Base-by-base conservation (phyloP, 371 early-diverging fungal genomes). In the Lichtheimia hyalospora region DNA sequence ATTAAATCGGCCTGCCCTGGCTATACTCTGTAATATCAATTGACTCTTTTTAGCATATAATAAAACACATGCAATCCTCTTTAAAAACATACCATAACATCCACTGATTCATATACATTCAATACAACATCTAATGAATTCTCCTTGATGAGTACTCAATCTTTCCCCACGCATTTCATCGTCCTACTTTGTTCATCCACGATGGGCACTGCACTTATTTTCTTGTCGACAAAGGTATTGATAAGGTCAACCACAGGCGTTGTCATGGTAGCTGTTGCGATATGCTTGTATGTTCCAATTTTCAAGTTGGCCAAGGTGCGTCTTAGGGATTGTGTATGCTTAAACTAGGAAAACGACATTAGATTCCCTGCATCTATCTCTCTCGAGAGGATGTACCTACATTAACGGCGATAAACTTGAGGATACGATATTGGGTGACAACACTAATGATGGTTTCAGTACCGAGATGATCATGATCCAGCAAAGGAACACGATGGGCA, bases 21-120 rank as follows among this genome's bases (percentile, higher is more conserved):
- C 81, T 58, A 81, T 77, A 46, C 81, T 82, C 82, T 80, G 51
- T 52, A 39, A 1, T 41, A n/a, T 5, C 23, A 18, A 6, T 13
- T 25, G 16, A 15, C 6, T 18, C 16, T 49, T 13, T 21, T 24
- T 57, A 34, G n/a, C 18, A 28, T 4, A 13, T 3, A 7, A 14
- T 12, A 44, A 8, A 12, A 43, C 25, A 41, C 1, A 7, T 25
- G 40, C n/a, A n/a, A 40, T 44, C 16, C 0, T 43, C n/a, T 0
- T 28, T 48, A 20, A 25, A 3, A n/a, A 28, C 79, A 61, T 84
- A 95, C 91, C 86, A 96, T 88, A 25, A 96, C 92, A 78, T 98
- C 98, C 16, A 92, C 91, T 28, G 94, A 91, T 68, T 95, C 96
- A 72, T 94, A 96, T 43, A 96, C 96, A 68, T 98, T 95, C 39